Evolutionary conservation across 2,329 filamentous ascomycete genomes (phyloP), one percentile per base, ranked within the genome.

Genomic region (Aspergillus alliaceus): DNA sequence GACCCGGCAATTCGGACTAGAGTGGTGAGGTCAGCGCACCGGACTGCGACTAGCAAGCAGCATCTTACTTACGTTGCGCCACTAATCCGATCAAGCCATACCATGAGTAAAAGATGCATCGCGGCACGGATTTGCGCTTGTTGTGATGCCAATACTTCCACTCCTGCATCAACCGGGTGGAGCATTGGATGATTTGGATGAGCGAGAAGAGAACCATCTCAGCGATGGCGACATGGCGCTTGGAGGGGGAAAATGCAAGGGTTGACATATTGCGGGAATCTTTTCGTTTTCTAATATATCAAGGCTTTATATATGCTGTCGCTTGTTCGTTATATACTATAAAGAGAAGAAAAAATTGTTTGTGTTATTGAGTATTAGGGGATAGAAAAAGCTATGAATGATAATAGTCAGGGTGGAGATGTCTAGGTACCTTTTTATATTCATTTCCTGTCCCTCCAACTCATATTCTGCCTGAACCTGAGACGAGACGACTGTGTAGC

Each of bases 71-170:
- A 69, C 66, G 51, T 44, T 70, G 68, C 2, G 66, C 56, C 11
- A 70, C 25, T 4, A 70, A 22, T 14, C 68, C 68, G 18, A 68
- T 29, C 63, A 70, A 60, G 12, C 66, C 66, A 42, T 54, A 68
- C 66, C 68, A 69, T 24, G 65, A 67, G 50, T 70, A 70, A 20
- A 68, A 20, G 32, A 60, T 46, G 40, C 67, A 68, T 3, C 66
- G 61, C 11, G 49, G 32, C 15, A 42, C 34, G 14, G 49, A 55
- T 51, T 59, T 59, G 1, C 47, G 59, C 40, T 59, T 68, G 11
- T 29, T 53, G 42, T 70, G 66, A 39, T 69, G 66, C 67, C 67
- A 70, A 52, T 68, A 69, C 7, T 53, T 56, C 59, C 63, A 65
- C 53, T 69, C 66, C 44, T 70, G 67, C 31, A 62, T 55, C 31